Evolutionary conservation across 2,329 filamentous ascomycete genomes (phyloP).

Genomic region (Scedosporium minutisporum): DNA sequence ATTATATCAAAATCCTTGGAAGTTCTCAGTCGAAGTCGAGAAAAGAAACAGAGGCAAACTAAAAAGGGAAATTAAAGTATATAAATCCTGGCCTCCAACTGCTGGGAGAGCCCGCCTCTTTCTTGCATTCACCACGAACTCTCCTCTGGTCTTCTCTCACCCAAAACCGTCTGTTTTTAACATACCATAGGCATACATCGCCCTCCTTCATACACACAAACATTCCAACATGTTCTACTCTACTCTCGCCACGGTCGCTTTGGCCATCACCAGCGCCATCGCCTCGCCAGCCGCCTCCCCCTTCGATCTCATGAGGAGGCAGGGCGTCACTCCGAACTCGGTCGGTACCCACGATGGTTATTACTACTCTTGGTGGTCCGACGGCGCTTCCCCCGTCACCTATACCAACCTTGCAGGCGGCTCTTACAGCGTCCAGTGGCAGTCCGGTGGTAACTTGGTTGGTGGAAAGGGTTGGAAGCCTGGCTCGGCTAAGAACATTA

Average conservation of each 20-base stretch:
- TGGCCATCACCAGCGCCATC: constrained; percentile 2
- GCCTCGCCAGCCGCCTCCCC: constrained; percentile 2
- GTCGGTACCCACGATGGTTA: constrained; percentile 29
- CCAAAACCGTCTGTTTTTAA: neutral
- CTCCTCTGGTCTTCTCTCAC: neutral
- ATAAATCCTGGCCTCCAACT: neutral
- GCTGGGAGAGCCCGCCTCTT: neutral
- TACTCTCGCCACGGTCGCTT: constrained; percentile 1
- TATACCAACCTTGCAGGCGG: constrained; percentile 35
- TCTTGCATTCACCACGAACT: neutral
- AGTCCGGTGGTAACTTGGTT: constrained; percentile 40
- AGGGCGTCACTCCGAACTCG: constrained; percentile 22
- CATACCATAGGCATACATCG: neutral
- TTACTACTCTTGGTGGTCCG: constrained; percentile 40
- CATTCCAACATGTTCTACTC: neutral
- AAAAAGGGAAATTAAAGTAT: neutral
- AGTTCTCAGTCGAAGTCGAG: neutral
- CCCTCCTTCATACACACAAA: too few species aligned
- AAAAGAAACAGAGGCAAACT: neutral
- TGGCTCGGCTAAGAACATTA: constrained; percentile 29
- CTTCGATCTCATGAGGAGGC: constrained; percentile 4
- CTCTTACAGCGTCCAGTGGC: constrained; percentile 35
- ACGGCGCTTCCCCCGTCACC: constrained; percentile 30
- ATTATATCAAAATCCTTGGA: neutral
- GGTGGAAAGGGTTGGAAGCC: constrained; percentile 50